These are phyloP conservation scores for Colletotrichum tanaceti DNA, from an alignment of 2,329 filamentous ascomycete species.

Conservation along the genomic window DNA sequence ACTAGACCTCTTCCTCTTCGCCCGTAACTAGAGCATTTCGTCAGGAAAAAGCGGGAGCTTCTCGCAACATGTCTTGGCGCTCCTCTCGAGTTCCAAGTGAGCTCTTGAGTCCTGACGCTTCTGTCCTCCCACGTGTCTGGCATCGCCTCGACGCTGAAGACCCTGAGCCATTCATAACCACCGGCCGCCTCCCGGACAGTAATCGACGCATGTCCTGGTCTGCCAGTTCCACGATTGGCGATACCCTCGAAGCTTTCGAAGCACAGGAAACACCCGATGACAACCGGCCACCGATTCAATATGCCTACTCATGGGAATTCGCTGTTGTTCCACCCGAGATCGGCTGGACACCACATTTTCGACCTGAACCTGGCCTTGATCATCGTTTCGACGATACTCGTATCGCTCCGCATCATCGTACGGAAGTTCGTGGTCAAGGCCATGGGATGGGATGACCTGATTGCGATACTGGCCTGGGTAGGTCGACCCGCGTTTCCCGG, in stretches of 20 bases:
- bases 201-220: neutral
- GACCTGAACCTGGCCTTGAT: conserved; percentile 34
- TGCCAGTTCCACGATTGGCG: neutral
- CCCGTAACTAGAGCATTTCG: neutral
- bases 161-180: conserved; percentile 1
- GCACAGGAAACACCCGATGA: conserved; percentile 10
- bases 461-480: conserved; percentile 33
- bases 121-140: conserved; percentile 10
- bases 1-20: neutral
- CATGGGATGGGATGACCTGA: conserved; percentile 33
- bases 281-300: neutral
- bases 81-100: neutral
- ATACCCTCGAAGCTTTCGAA: conserved; percentile 1
- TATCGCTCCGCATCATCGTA: conserved; percentile 23
- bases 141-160: neutral
- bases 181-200: conserved; percentile 10
- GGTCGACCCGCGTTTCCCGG: neutral
- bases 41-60: neutral
- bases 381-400: conserved; percentile 29
- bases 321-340: conserved; percentile 22
- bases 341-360: conserved; percentile 33
- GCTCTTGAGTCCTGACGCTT: conserved; percentile 12
- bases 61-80: conserved; percentile 12
- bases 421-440: conserved; percentile 27
- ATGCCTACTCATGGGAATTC: conserved; percentile 2